Evolutionary conservation across 2,329 filamentous ascomycete genomes (phyloP), one percentile per base, ranked within the genome.

Genomic region (Aspergillus ruber): DNA sequence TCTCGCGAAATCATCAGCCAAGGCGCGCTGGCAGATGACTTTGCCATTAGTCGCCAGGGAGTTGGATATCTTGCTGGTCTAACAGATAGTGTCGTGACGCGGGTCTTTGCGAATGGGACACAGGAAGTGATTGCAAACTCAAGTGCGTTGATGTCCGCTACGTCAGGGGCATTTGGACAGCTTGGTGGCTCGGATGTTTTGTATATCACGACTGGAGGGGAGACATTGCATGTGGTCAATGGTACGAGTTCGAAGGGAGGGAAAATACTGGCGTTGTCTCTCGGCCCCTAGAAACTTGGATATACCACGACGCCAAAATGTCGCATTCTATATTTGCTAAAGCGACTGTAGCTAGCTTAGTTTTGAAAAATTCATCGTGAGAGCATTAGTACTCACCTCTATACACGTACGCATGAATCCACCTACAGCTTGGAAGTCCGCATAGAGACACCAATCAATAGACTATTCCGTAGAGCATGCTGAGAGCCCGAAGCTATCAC

Each of bases 1-100:
- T 27, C 49, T 12, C 46, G 50, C 12, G 49, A 55, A 21, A 38
- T 55, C 25, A 51, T 57, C 38, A 47, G 46, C 18, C 18, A 36
- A 9, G 43, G 42, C 20, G 43, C 51, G 21, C 39, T 50, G 2
- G 47, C 46, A 6, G 55, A 57, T 43, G 54, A 54, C n/a, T 56
- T 56, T 45, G 50, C 50, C 15, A 29, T 57, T 49, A 47, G 42
- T 10, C 43, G 45, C 15, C 43, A 48, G 10, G 52, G 49, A 2
- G 46, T 51, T 18, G 54, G 44, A 8, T 57, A 52, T 27, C 42
- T 57, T 43, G 55, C 52, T 9, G 52, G 50, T 15, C 44, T 50
- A 17, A n/a, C 15, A 40, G 47, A 54, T 25, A 48, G 55, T 42
- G 44, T 52, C 3, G 42, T 55, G 25, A 48, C 48, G 6, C 44